A percentile compares a stretch with the other conserved stretches of the same genome.
These are phyloP conservation scores for Penicillium sclerotigenum DNA, from an alignment of 2,329 filamentous ascomycete species.

Conservation along the genomic window DNA sequence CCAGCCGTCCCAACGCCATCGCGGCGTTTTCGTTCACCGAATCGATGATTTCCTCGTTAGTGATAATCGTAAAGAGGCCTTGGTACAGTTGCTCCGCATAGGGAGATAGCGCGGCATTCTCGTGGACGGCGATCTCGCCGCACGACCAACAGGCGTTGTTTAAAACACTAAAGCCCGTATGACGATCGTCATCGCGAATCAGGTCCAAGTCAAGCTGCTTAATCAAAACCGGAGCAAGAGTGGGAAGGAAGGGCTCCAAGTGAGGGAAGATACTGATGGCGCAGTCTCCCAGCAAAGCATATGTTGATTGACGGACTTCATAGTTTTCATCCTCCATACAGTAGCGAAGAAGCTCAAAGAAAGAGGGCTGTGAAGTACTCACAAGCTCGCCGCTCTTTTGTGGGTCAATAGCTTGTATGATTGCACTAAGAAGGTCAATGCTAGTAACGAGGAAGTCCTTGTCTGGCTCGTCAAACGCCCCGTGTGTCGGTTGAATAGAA, in stretches of 20 bases:
- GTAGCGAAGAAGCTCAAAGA: constrained; percentile 86
- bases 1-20: constrained; percentile 84
- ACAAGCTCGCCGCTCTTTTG: constrained; percentile 74
- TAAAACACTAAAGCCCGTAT: constrained; percentile 83
- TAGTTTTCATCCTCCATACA: constrained; percentile 91
- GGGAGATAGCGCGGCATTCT: constrained; percentile 67
- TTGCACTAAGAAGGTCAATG: constrained; percentile 85
- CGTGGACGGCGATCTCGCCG: constrained; percentile 84
- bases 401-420: constrained; percentile 81
- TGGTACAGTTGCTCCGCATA: constrained; percentile 75
- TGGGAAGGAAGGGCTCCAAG: constrained; percentile 69
- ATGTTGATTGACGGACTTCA: constrained; percentile 93
- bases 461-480: constrained; percentile 69
- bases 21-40: constrained; percentile 92
- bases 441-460: constrained; percentile 97
- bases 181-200: constrained; percentile 73
- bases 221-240: constrained; percentile 73
- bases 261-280: constrained; percentile 87
- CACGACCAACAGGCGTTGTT: constrained; percentile 98
- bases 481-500: constrained; percentile 59
- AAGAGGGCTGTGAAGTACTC: constrained; percentile 69
- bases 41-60: constrained; percentile 77
- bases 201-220: constrained; percentile 80
- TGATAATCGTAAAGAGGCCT: constrained; percentile 76
- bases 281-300: constrained; percentile 90